Conservation (phyloP, 345 rosid species). For the Acer saccharum region DNA sequence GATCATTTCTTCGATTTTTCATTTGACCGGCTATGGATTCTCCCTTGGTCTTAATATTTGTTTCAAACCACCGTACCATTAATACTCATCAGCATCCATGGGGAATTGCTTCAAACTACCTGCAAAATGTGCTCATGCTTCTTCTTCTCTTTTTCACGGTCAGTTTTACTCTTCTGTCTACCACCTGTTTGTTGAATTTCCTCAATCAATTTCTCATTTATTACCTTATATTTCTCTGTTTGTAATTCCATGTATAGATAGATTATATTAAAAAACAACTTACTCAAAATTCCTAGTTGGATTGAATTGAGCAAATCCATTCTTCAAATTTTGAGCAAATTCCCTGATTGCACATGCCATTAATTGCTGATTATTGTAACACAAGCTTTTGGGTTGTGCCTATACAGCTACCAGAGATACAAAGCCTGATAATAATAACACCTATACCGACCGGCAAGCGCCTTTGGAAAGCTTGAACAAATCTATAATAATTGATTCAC, state of each 20-base stretch:
- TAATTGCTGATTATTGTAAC: neutral
- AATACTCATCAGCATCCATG: neutral
- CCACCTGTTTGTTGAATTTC: neutral
- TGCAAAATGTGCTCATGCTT: conserved; percentile 1
- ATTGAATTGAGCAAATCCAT: neutral
- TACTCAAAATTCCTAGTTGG: neutral
- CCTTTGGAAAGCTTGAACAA: conserved; percentile 31
- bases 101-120: neutral
- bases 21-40: neutral
- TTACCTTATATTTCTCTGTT: neutral
- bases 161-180: neutral
- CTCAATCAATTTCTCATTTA: neutral
- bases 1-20: neutral
- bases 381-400: neutral
- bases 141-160: neutral
- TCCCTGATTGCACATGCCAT: neutral
- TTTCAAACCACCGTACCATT: neutral
- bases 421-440: conserved; percentile 25
- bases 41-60: neutral
- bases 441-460: conserved; percentile 3
- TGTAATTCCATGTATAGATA: too few relatives aligned
- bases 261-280: too few relatives aligned
- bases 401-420: conserved; percentile 28
- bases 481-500: conserved; percentile 20
- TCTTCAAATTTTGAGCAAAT: too few relatives aligned